Evolutionary conservation across 257 asterid species (phyloP).

Genomic region (Rhazya stricta): DNA sequence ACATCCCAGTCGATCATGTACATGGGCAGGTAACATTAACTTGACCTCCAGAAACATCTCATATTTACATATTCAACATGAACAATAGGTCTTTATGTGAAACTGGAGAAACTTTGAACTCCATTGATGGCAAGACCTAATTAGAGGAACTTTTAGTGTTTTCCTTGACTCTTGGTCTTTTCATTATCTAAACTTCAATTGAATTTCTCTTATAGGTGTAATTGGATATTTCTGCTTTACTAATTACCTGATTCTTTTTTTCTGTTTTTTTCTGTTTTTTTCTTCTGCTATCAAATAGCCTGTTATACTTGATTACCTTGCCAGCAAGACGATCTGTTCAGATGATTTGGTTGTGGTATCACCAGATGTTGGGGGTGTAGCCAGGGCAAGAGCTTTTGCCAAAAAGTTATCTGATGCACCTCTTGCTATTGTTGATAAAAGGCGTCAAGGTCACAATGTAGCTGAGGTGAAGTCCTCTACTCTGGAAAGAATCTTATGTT

Average conservation of each 20-base stretch:
- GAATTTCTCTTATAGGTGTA: background rate
- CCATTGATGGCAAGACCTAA: background rate
- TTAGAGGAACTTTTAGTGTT: background rate
- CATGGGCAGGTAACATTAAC: conserved; percentile 54
- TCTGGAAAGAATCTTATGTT: background rate
- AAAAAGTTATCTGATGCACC: conserved; percentile 84
- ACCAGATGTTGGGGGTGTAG: conserved; percentile 88
- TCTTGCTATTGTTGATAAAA: conserved; percentile 75
- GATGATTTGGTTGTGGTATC: conserved; percentile 80
- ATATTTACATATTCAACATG: conserved; percentile 1
- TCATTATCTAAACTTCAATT: background rate
- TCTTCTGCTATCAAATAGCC: conserved; percentile 36
- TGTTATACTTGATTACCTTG: conserved; percentile 82
- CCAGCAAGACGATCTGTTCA: conserved; percentile 65
- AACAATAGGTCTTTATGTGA: background rate
- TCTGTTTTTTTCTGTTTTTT: background rate
- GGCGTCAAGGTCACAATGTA: conserved; percentile 78
- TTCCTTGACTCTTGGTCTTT: background rate
- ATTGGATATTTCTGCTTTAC: conserved; percentile 13
- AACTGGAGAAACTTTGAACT: background rate
- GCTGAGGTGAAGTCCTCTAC: conserved; percentile 49
- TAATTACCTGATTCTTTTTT: conserved; percentile 13
- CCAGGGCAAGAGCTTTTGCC: conserved; percentile 85
- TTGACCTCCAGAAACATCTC: background rate
- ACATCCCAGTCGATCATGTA: conserved; percentile 81